phyloP scores from a whole-genome alignment of 2,329 filamentous ascomycete species.

The Fusarium xyrophilum region DNA sequence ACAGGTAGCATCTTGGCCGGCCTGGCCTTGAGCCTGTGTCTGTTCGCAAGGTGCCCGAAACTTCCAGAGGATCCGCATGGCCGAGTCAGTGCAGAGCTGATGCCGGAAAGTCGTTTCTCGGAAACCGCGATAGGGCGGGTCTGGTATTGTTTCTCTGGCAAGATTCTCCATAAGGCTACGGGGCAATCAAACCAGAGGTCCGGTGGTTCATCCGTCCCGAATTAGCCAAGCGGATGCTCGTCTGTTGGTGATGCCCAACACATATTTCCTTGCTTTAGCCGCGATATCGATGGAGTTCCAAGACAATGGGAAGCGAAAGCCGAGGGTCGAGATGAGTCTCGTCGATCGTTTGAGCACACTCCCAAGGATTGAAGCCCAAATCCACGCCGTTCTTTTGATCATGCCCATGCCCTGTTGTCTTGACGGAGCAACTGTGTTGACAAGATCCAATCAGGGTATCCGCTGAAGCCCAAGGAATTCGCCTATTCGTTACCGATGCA shows the following conservation, averaged over 20 bases:
- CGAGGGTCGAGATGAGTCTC: slow-evolving; percentile 19
- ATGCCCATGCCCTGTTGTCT: slow-evolving; percentile 3
- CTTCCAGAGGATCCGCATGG: slow-evolving; percentile 20
- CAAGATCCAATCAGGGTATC: slow-evolving; percentile 30
- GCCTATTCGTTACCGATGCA: slow-evolving; percentile 27
- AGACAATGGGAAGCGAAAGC: slow-evolving; percentile 16
- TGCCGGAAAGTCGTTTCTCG: not conserved
- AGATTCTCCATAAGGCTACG: not conserved
- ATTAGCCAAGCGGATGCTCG: not conserved
- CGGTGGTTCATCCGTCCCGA: not conserved
- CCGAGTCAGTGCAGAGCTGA: not conserved
- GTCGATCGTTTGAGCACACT: slow-evolving; percentile 12
- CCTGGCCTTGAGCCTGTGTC: slow-evolving; percentile 25
- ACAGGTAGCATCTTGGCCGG: slow-evolving; percentile 32
- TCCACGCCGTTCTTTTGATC: not conserved
- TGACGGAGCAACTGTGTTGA: slow-evolving; percentile 16
- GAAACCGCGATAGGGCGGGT: slow-evolving; percentile 19
- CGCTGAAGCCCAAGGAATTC: slow-evolving; percentile 17
- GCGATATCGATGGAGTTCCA: slow-evolving; percentile 8
- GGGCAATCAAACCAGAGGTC: not conserved
- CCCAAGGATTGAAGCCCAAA: not conserved
- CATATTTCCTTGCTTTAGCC: not conserved
- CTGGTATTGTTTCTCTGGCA: slow-evolving; percentile 10
- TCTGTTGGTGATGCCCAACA: slow-evolving; percentile 4
- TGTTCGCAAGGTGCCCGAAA: slow-evolving; percentile 33